Evolutionary conservation across 2,329 filamentous ascomycete genomes (phyloP).

Genomic region (Fusarium sp.): DNA sequence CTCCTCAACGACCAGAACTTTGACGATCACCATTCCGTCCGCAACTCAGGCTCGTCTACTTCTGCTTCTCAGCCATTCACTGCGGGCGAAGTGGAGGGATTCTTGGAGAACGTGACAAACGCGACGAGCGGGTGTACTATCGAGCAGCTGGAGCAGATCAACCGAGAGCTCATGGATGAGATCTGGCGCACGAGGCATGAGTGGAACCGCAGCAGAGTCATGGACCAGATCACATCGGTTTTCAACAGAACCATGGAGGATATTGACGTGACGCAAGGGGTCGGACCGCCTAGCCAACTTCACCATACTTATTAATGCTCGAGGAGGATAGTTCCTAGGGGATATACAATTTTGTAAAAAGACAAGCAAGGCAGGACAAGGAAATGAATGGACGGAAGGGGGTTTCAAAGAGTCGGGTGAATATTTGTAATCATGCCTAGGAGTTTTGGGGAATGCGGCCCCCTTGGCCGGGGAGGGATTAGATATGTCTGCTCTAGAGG

Average conservation of each 20-base stretch:
- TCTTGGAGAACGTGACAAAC: slow-evolving; percentile 71
- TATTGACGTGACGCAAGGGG: slow-evolving; percentile 65
- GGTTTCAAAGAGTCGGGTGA: slow-evolving; percentile 33
- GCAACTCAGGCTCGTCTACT: slow-evolving; percentile 50
- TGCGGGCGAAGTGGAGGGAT: slow-evolving; percentile 61
- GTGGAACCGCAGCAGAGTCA: slow-evolving; percentile 83
- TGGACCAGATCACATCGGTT: slow-evolving; percentile 67
- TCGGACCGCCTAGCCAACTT: slow-evolving; percentile 56
- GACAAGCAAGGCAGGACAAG: background rate
- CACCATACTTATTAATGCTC: slow-evolving; percentile 24
- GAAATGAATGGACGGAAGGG: slow-evolving; percentile 7
- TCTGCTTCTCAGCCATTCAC: slow-evolving; percentile 58
- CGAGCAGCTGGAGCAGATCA: slow-evolving; percentile 95
- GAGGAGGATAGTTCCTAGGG: slow-evolving; percentile 1
- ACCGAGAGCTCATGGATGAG: slow-evolving; percentile 87
- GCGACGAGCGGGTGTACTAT: slow-evolving; percentile 82
- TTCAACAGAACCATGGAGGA: slow-evolving; percentile 81
- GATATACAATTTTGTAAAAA: slow-evolving; percentile 15
- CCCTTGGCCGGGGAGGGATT: slow-evolving; percentile 29
- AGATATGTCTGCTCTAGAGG: slow-evolving; percentile 39
- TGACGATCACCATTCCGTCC: slow-evolving; percentile 48
- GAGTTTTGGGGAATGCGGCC: slow-evolving; percentile 37
- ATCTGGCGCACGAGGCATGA: slow-evolving; percentile 83
- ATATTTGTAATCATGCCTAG: slow-evolving; percentile 32
- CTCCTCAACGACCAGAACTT: slow-evolving; percentile 53